A percentile compares a stretch with the other conserved stretches of the same genome.
phyloP scores from a whole-genome alignment of 2,329 filamentous ascomycete species.

The Calonectria hongkongensis region DNA sequence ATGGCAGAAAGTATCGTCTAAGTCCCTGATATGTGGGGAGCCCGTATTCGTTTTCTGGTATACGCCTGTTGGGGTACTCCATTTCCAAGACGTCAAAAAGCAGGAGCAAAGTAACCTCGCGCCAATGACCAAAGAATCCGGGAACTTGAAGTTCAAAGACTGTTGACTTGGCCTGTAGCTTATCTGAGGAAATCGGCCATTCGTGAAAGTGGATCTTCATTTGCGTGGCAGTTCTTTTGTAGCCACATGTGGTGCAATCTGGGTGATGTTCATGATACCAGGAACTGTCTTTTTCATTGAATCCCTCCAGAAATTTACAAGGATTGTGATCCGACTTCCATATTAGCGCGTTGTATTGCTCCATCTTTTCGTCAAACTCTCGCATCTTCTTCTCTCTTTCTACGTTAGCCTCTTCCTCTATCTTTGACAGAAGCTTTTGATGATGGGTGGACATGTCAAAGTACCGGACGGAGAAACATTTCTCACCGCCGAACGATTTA shows the following conservation, averaged over 20 bases:
- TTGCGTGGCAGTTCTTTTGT: conserved; percentile 53
- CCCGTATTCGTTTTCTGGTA: not conserved
- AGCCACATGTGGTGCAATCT: not conserved
- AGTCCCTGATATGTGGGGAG: not conserved
- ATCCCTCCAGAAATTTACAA: conserved; percentile 55
- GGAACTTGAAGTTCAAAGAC: conserved; percentile 73
- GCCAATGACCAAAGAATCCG: conserved; percentile 64
- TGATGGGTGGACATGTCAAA: conserved; percentile 34
- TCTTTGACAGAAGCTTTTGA: conserved; percentile 38
- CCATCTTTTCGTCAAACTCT: not conserved
- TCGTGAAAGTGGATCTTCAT: conserved; percentile 71
- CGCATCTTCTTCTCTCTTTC: not conserved
- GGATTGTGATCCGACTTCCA: conserved; percentile 52
- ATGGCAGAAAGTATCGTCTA: not conserved
- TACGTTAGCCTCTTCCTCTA: conserved; percentile 15
- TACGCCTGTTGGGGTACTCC: not conserved
- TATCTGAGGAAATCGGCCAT: conserved; percentile 71
- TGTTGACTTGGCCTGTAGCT: conserved; percentile 62
- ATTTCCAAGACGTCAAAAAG: conserved; percentile 61
- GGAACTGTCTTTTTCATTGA: not conserved
- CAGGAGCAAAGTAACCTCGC: conserved; percentile 67
- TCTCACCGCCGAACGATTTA: not conserved
- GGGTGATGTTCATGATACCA: not conserved
- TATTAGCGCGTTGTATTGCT: conserved; percentile 7
- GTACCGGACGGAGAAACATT: not conserved